Base-by-base conservation (phyloP, 108 stramenopile genomes). In the Licmophora abbreviata region DNA sequence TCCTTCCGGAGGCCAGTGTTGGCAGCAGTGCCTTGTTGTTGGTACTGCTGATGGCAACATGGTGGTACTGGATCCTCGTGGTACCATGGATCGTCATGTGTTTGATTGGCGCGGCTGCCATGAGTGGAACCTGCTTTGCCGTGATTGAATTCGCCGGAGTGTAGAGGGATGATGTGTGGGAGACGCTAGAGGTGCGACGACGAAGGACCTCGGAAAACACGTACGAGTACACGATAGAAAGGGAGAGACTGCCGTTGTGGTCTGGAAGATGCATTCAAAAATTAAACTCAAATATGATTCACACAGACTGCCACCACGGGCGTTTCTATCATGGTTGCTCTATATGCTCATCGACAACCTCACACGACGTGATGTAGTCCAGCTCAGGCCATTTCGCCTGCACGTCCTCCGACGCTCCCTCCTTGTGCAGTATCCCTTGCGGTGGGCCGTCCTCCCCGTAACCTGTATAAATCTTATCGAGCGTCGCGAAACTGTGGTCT, bases 141-240 rank as follows among this genome's bases (percentile, higher is more conserved):
- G 48, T 90, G 65, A 90, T 90, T 64, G 83, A 90, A 69, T 51
- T 81, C 29, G 81, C 83, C 14, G 83, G 83, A 22, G 67, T 77
- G 35, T 88, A 60, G 64, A 61, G 32, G 6, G 24, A 54, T 35
- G 5, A n/a, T n/a, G n/a, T n/a, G n/a, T n/a, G n/a, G n/a, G n/a
- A n/a, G n/a, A n/a, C n/a, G n/a, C n/a, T n/a, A n/a, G n/a, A n/a
- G n/a, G n/a, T n/a, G n/a, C n/a, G n/a, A n/a, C n/a, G n/a, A n/a
- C n/a, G n/a, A n/a, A n/a, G n/a, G n/a, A n/a, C n/a, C n/a, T n/a
- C n/a, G n/a, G n/a, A n/a, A n/a, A n/a, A n/a, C n/a, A n/a, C n/a
- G n/a, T n/a, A n/a, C n/a, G n/a, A n/a, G n/a, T n/a, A n/a, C n/a
- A n/a, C n/a, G n/a, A n/a, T n/a, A n/a, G n/a, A n/a, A n/a, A n/a